Conservation (phyloP, 2,329 filamentous ascomycete species). For the Fusarium sp. region DNA sequence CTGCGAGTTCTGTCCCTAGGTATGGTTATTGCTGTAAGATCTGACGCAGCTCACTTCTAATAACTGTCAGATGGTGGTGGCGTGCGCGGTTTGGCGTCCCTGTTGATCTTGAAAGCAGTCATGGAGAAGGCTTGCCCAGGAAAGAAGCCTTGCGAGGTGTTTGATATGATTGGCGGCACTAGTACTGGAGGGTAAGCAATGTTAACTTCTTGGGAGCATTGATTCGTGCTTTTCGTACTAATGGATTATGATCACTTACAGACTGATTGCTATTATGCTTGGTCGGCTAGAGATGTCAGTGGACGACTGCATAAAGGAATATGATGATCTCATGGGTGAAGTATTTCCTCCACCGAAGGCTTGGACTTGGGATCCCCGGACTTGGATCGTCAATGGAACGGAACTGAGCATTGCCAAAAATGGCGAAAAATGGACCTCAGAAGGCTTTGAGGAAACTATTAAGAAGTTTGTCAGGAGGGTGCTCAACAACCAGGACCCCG, state of each 20-base stretch:
- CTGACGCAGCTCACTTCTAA: neutral
- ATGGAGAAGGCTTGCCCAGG: neutral
- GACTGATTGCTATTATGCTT: neutral
- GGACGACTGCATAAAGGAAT: neutral
- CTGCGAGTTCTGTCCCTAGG: neutral
- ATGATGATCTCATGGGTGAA: rapidly evolving
- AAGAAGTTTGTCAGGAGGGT: neutral
- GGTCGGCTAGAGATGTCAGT: neutral
- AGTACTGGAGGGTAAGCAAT: neutral
- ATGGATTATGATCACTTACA: rapidly evolving
- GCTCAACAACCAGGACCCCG: neutral
- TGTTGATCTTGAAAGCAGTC: rapidly evolving
- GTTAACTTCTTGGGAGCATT: neutral
- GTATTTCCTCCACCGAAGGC: neutral
- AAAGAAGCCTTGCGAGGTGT: neutral
- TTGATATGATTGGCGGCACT: neutral
- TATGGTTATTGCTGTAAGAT: neutral
- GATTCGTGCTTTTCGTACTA: no score
- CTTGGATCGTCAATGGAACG: no score
- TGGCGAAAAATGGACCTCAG: neutral
- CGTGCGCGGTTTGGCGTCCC: neutral
- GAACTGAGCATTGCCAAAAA: no score
- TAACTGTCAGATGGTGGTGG: neutral
- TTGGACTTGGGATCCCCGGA: no score
- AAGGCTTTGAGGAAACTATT: neutral